Evolutionary conservation across 345 rosid species (phyloP), one percentile per base, ranked within the genome.

Genomic region (Iberis pinnata): DNA sequence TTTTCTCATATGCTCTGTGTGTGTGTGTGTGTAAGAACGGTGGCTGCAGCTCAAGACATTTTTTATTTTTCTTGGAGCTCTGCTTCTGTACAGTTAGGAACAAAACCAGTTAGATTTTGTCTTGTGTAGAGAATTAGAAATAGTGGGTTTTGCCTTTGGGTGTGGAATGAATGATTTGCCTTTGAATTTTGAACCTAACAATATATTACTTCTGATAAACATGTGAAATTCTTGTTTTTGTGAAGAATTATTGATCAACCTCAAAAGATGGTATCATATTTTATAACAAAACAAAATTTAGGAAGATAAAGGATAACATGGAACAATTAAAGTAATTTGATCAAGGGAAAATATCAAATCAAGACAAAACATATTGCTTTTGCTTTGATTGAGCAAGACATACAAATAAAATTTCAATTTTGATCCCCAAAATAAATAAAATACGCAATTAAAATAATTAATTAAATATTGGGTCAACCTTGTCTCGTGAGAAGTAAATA

Each of bases 61-160:
- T 58, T 56, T 17, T 12, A 44, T 43, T 51, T 58, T 32, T 44
- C 25, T 22, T 6, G 70, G 59, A 52, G 49, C 43, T 45, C 13
- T 27, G 60, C 60, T 65, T 58, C 51, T 51, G 70, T 58, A 66
- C 15, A 66, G 65, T 59, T 43, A 31, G 20, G 37, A 58, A 59
- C 65, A 44, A 45, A 52, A 52, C 33, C 22, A 44, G 5, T 38
- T 58, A 58, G 49, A 49, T 20, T 6, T 44, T 66, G 60, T 51
- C 12, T 29, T 66, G 65, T 58, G 70, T 66, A 58, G 55, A 66
- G 60, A 36, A 65, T 8, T 43, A 58, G 49, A 58, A 53, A 57
- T 63, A 47, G 50, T 32, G 39, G 39, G 12, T 65, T 46, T 25
- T 41, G 18, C 37, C 36, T 55, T 56, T 48, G 39, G 43, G 31